Evolutionary conservation across 345 rosid genomes (phyloP).

Genomic region (Heritiera littoralis): DNA sequence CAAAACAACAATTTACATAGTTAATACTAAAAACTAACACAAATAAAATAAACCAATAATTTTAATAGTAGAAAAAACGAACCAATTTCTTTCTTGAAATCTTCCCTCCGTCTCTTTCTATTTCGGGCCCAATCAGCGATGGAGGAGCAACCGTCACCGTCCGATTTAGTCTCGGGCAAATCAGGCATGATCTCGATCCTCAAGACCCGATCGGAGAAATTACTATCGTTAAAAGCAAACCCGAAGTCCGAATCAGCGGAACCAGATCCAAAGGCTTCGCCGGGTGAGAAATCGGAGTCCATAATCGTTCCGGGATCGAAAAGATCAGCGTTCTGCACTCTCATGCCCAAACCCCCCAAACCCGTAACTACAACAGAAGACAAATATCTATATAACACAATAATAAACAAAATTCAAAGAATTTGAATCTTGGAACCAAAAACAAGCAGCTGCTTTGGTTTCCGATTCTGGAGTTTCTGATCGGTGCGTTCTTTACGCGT

Average conservation of each 20-base stretch:
- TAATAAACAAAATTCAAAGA: neutral
- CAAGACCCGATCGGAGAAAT: conserved; percentile 77
- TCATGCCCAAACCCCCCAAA: conserved; percentile 2
- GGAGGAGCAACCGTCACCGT: conserved; percentile 49
- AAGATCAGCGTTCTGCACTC: conserved; percentile 32
- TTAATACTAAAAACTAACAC: neutral
- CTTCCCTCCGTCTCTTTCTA: conserved; percentile 74
- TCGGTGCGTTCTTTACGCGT: neutral
- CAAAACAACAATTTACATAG: neutral
- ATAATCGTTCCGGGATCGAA: conserved; percentile 40
- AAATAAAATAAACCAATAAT: neutral
- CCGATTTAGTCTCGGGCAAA: conserved; percentile 43
- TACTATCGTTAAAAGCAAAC: conserved; percentile 77
- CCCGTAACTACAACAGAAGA: neutral
- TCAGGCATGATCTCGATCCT: conserved; percentile 64
- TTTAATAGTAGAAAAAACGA: neutral
- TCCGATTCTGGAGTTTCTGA: neutral
- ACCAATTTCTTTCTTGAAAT: conserved; percentile 50
- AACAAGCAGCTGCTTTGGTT: neutral
- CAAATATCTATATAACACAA: neutral
- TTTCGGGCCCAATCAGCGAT: conserved; percentile 68
- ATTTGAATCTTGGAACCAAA: neutral
- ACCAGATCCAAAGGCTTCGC: conserved; percentile 5
- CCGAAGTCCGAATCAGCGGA: conserved; percentile 55
- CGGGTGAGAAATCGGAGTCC: conserved; percentile 50